Conservation (phyloP, 2,329 filamentous ascomycete genomes). For the Rutstroemia sp. region DNA sequence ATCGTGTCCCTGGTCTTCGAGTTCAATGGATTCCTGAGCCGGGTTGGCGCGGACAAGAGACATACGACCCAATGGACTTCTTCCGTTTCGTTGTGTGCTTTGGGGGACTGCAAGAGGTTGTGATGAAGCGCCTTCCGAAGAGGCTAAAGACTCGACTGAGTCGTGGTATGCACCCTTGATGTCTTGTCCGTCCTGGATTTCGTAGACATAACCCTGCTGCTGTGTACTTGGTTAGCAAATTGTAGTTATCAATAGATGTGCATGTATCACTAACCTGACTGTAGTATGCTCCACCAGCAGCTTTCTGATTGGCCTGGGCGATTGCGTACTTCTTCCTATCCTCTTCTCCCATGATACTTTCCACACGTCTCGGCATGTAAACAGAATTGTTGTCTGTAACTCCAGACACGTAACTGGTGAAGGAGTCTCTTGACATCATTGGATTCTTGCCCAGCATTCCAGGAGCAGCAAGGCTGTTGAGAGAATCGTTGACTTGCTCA, state of each 20-base stretch:
- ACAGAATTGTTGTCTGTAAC: conserved; percentile 52
- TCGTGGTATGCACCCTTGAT: conserved; percentile 36
- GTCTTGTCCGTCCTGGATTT: conserved; percentile 40
- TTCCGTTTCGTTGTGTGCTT: conserved; percentile 22
- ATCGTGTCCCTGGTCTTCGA: conserved; percentile 16
- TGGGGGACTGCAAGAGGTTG: conserved; percentile 15
- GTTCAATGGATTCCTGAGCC: conserved; percentile 18
- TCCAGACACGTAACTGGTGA: conserved; percentile 56
- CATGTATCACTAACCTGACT: neutral
- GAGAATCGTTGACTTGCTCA: conserved; percentile 60
- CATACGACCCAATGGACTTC: conserved; percentile 31
- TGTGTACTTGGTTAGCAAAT: conserved; percentile 15
- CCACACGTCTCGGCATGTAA: conserved; percentile 54
- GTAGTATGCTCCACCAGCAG: conserved; percentile 32
- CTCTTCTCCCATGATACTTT: conserved; percentile 68
- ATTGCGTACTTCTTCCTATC: conserved; percentile 68
- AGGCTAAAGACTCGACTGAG: conserved; percentile 30
- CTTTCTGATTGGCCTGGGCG: conserved; percentile 49
- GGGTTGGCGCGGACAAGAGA: conserved; percentile 29
- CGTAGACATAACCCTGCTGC: conserved; percentile 38
- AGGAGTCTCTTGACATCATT: conserved; percentile 52
- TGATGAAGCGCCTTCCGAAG: conserved; percentile 18
- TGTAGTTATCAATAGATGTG: neutral
- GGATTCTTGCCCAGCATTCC: conserved; percentile 27
- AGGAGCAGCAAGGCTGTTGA: conserved; percentile 46